Conservation (phyloP, 129 eudicot species). For the Tagetes erecta region DNA sequence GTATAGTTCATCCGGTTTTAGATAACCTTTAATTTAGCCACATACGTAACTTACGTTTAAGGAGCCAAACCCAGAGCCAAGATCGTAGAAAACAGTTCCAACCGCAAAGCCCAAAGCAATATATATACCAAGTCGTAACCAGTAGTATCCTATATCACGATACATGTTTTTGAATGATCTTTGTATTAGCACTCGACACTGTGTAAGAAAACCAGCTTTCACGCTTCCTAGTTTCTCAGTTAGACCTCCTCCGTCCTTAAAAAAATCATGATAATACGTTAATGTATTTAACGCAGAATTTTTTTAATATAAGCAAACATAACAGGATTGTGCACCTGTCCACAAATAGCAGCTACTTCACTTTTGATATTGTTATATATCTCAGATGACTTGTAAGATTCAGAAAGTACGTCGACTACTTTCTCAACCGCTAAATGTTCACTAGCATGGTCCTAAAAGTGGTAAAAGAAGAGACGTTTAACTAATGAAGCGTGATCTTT, state of each 20-base stretch:
- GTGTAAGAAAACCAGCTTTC: conserved; percentile 45
- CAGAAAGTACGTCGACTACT: conserved; percentile 42
- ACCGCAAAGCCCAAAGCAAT: conserved; percentile 51
- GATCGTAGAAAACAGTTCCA: conserved; percentile 50
- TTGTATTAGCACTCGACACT: conserved; percentile 47
- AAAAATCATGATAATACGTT: not conserved
- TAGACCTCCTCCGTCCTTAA: conserved; percentile 33
- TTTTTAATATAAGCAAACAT: not conserved
- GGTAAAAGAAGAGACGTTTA: not conserved
- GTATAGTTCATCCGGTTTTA: not conserved
- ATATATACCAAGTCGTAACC: conserved; percentile 69
- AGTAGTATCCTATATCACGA: conserved; percentile 76
- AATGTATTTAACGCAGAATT: not conserved
- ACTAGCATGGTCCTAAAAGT: conserved; percentile 45
- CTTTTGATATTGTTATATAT: conserved; percentile 33
- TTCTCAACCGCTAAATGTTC: conserved; percentile 40
- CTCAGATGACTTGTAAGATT: conserved; percentile 56
- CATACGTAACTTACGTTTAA: conserved; percentile 49
- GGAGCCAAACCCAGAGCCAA: conserved; percentile 52
- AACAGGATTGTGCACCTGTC: conserved; percentile 37
- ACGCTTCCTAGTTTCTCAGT: conserved; percentile 37
- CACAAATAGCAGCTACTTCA: conserved; percentile 38
- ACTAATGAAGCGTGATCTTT: too few species aligned
- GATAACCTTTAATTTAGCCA: too few species aligned
- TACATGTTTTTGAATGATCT: conserved; percentile 68